Evolutionary conservation across 257 asterid genomes (phyloP), one percentile per base, ranked within the genome.

Genomic region (Nicotiana obtusifolia): DNA sequence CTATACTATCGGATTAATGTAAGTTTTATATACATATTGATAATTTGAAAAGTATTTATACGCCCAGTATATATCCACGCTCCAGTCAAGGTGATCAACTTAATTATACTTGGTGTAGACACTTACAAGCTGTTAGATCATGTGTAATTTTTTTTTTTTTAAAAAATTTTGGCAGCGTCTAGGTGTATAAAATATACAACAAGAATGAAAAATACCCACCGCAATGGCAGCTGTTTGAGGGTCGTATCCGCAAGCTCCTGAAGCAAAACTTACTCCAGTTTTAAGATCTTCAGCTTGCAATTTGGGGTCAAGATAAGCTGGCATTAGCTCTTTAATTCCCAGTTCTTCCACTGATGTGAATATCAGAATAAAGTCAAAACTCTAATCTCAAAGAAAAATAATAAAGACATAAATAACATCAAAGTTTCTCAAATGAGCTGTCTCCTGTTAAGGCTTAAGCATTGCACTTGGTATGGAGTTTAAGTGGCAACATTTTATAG

Each of bases 191-290:
- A 52, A 52, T 19, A 1, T 30, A 17, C 17, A 5, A 14, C 9
- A 61, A 7, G 17, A 24, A 44, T 1, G 1, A 19, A 30, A 1
- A 62, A 80, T 80, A 71, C 14, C 3, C 80, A 88, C 90, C 85
- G 81, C 80, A 9, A 90, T 71, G 41, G 82, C 76, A 67, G 95
- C 57, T 22, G 97, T 90, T 53, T 86, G 52, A 20, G 97, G 92
- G 79, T 93, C 97, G 60, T 87, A 93, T 78, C 97, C 94, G 4
- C 86, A 84, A 60, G 88, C 93, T 73, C 94, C 97, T 30, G 95
- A 89, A 19, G 97, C 97, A 81, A 91, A 93, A 83, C 91, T 93
- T 1, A 93, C 90, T 2, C 97, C 97, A 3, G 97, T 93, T 44
- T 89, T 24, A 79, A 93, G 93, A 77, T 93, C 97, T 82, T 89